Base-by-base conservation (phyloP, 2,329 filamentous ascomycete genomes). In the Dendrostoma leiphaemia region DNA sequence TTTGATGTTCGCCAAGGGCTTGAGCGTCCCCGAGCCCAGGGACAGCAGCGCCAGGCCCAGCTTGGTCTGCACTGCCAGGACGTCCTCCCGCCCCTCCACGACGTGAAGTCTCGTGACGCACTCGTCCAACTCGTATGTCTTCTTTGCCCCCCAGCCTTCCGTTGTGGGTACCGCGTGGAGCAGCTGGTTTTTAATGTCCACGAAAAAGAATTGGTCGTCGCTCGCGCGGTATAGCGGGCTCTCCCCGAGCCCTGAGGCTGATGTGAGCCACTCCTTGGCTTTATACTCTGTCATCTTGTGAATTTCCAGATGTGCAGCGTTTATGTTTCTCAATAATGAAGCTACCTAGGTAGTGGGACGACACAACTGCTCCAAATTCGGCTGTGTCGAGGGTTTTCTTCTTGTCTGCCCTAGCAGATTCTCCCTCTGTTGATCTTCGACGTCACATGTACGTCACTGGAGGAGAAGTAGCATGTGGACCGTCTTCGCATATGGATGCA, bases 171-270 rank as follows among this genome's bases (percentile, higher is more conserved):
- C 52, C 24, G 43, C 48, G 51, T 64, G 59, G 1, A 64, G 54
- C n/a, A 59, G 53, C 31, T 55, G 57, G 19, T 61, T 61, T 46
- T 62, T 61, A 45, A 64, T 65, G 51, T 64, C 63, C 50, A 59
- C 60, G 48, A 62, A 64, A 55, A 64, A 64, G 49, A 65, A 62
- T 1, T 49, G 60, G 41, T 63, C 55, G 29, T 64, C 60, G 13
- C 54, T 56, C 10, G 51, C 54, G n/a, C 62, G 60, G 44, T 65
- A 64, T 8, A 64, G 32, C 12, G 63, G 63, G 34, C 60, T 64
- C 43, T 65, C 60, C 38, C 61, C 62, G 13, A 65, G 56, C 2
- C 59, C 60, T 2, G 56, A 58, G 15, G 43, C 41, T 6, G 61
- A 61, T 26, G 64, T 60, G 7, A 64, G 60, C 62, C 61, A 63